phyloP scores from a whole-genome alignment of 768 basidiomycete genomes.

The Sutorius australiensis region DNA sequence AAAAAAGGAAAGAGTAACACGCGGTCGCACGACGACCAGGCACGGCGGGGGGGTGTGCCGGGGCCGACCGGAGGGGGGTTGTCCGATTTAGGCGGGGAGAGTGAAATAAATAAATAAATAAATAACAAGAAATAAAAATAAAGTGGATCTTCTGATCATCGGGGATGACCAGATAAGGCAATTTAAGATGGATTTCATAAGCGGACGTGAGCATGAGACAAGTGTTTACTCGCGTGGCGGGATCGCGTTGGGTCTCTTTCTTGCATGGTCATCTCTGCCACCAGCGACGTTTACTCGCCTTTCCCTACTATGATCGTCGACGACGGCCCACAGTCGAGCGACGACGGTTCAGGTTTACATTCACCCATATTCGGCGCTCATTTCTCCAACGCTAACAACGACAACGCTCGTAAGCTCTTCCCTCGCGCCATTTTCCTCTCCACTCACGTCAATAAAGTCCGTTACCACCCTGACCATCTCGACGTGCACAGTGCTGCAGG shows the following conservation, averaged over 20 bases:
- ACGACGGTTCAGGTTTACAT: constrained; percentile 72
- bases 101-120: constrained; percentile 2
- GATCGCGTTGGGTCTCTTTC: constrained; percentile 31
- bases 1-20: constrained; percentile 7
- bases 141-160: constrained; percentile 34
- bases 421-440: constrained; percentile 45
- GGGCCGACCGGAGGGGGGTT: constrained; percentile 16
- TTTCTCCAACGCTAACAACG: constrained; percentile 44
- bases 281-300: constrained; percentile 54
- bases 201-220: constrained; percentile 43
- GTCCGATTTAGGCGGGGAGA: constrained; percentile 28
- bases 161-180: constrained; percentile 24
- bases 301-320: constrained; percentile 55
- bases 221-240: constrained; percentile 36
- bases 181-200: constrained; percentile 32
- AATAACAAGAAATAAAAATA: background rate
- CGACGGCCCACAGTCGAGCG: constrained; percentile 68
- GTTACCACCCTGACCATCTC: constrained; percentile 47
- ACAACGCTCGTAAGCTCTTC: constrained; percentile 40
- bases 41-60: constrained; percentile 23
- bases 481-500: constrained; percentile 47
- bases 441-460: constrained; percentile 62
- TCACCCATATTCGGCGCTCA: constrained; percentile 61
- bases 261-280: constrained; percentile 56
- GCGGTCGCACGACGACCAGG: constrained; percentile 27